A percentile compares a stretch with the other conserved stretches of the same genome.
Conservation (phyloP, 768 basidiomycete genomes). For the Auricularia heimuer region DNA sequence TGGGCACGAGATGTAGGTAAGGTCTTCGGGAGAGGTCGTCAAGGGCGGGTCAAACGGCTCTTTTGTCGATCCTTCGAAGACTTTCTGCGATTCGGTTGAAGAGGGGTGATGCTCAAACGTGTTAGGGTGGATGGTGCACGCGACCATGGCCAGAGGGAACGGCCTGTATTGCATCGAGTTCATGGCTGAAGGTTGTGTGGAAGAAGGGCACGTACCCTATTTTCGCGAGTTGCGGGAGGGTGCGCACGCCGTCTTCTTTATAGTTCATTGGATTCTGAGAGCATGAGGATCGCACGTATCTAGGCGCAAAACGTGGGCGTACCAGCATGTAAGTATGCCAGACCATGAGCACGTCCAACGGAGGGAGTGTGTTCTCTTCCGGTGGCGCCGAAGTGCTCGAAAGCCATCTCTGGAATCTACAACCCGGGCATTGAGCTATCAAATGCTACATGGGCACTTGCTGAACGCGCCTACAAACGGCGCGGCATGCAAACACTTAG, state of each 20-base stretch:
- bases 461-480: neutral
- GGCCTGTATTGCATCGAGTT: no score
- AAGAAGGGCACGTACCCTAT: neutral
- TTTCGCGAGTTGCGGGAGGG: neutral
- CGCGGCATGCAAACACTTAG: neutral
- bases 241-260: neutral
- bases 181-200: no score
- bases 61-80: neutral
- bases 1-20: neutral
- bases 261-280: neutral
- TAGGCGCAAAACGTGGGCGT: neutral
- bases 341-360: neutral
- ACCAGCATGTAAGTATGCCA: neutral
- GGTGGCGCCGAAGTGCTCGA: neutral
- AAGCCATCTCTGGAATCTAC: no score
- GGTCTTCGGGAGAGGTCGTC: neutral
- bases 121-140: neutral
- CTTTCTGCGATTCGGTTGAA: neutral
- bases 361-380: neutral
- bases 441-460: neutral
- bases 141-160: neutral
- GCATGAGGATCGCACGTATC: neutral
- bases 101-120: neutral
- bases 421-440: neutral
- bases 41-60: neutral